Base-by-base conservation (phyloP, 192 early-diverging fungal species). In the Coemansia sp. region DNA sequence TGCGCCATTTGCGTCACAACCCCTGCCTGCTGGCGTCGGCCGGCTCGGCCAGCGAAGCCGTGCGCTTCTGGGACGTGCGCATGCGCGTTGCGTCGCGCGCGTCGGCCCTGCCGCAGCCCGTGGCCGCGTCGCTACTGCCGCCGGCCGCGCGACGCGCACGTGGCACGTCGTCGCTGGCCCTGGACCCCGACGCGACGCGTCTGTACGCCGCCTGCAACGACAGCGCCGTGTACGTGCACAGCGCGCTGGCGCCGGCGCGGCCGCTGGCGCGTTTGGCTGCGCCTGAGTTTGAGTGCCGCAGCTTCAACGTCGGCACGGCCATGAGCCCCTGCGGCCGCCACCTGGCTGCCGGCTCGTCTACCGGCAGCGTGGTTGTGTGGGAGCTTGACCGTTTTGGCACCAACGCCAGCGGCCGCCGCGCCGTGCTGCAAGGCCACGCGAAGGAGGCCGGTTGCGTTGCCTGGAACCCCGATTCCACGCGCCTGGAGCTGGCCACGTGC, bases 21-120 rank as follows among this genome's bases (percentile, higher is more conserved):
- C 5, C 62, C 0, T 35, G 50, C 23, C 15, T 75, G n/a, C 5
- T 69, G 31, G 62, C 64, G 4, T 65, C 74, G 34, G 49, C 36
- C 15, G 58, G 62, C 19, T 62, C 64, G 7, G 55, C 64, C 20
- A 85, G 85, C 28, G 73, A 61, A 15, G 60, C 81, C 21, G 69
- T 95, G 26, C 90, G 87, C 64, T 79, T 86, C 28, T 95, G 92
- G 92, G 92, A 95, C 60, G 70, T 88, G 47, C 66, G 92, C 6
- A 79, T 62, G 51, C 70, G 36, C 21, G 71, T 54, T 15, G 72
- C 64, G 40, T 59, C 73, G 30, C 58, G 64, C 27, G 55, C 64
- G 14, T 42, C 71, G 23, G 65, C 60, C 39, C 62, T 65, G 31
- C 84, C 81, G 1, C 46, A 47, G 10, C 83, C 63, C 10, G 53